Evolutionary conservation across 2,329 filamentous ascomycete genomes (phyloP).

Genomic region (Colletotrichum simmondsii): DNA sequence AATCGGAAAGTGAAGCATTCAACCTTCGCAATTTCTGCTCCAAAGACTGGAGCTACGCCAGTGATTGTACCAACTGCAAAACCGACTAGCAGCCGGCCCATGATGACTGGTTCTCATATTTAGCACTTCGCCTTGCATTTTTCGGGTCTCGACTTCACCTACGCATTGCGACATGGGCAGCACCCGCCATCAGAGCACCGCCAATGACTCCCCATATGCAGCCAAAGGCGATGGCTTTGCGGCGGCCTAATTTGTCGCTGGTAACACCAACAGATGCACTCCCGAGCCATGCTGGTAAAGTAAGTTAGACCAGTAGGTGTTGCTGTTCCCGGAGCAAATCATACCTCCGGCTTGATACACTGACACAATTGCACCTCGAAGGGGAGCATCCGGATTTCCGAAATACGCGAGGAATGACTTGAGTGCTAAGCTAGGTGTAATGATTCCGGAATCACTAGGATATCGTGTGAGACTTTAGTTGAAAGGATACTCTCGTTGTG

Average conservation of each 20-base stretch:
- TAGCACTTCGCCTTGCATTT: not conserved
- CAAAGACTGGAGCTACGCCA: constrained; percentile 52
- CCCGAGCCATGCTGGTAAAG: constrained; percentile 47
- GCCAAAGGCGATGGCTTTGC: constrained; percentile 52
- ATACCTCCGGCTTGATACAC: constrained; percentile 52
- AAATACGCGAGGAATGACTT: constrained; percentile 49
- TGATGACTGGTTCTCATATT: constrained; percentile 42
- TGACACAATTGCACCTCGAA: constrained; percentile 52
- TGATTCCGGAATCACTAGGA: constrained; percentile 53
- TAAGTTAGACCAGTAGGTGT: not conserved
- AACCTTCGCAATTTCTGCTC: constrained; percentile 53
- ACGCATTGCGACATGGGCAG: constrained; percentile 53
- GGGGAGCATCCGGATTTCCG: constrained; percentile 44
- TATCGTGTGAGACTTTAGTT: not conserved
- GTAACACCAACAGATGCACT: constrained; percentile 52
- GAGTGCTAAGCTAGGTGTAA: constrained; percentile 51
- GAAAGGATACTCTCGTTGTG: not conserved
- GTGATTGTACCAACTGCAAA: constrained; percentile 54
- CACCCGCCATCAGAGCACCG: constrained; percentile 52
- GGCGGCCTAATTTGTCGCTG: constrained; percentile 48
- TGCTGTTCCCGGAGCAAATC: not conserved
- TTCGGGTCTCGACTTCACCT: not conserved
- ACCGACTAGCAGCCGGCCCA: constrained; percentile 50
- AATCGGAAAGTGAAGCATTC: not conserved
- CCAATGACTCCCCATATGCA: constrained; percentile 52